Conservation (phyloP, 345 rosid genomes). For the Carallia brachiata region DNA sequence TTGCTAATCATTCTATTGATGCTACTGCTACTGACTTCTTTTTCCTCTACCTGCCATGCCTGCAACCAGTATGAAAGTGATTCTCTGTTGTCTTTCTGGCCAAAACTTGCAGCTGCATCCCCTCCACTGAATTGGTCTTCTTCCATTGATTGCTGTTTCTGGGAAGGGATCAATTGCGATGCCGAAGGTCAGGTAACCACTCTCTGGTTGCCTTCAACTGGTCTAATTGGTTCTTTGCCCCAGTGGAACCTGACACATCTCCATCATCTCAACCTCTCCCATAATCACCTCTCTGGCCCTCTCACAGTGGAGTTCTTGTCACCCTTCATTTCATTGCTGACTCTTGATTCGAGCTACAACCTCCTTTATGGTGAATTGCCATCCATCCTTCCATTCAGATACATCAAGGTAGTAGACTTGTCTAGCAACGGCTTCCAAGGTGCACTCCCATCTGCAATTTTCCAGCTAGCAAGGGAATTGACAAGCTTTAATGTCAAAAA, state of each 20-base stretch:
- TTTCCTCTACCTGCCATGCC: neutral
- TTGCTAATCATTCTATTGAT: no score
- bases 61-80: constrained; percentile 11
- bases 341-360: constrained; percentile 24
- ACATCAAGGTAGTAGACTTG: no score
- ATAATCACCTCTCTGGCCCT: constrained; percentile 14
- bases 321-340: neutral
- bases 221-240: constrained; percentile 15
- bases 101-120: constrained; percentile 1
- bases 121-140: constrained; percentile 23
- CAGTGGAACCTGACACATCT: constrained; percentile 15
- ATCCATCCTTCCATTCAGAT: neutral
- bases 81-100: constrained; percentile 13
- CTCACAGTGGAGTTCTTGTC: constrained; percentile 5
- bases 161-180: constrained; percentile 25
- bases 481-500: no score
- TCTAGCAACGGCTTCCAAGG: neutral
- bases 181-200: neutral
- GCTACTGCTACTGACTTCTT: no score
- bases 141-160: constrained; percentile 20
- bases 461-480: no score
- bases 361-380: constrained; percentile 16
- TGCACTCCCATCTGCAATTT: no score
- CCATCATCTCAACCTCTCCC: constrained; percentile 21
- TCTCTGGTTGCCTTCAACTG: constrained; percentile 14